Base-by-base conservation (phyloP, 2,329 filamentous ascomycete species). In the Aureobasidium sp. region DNA sequence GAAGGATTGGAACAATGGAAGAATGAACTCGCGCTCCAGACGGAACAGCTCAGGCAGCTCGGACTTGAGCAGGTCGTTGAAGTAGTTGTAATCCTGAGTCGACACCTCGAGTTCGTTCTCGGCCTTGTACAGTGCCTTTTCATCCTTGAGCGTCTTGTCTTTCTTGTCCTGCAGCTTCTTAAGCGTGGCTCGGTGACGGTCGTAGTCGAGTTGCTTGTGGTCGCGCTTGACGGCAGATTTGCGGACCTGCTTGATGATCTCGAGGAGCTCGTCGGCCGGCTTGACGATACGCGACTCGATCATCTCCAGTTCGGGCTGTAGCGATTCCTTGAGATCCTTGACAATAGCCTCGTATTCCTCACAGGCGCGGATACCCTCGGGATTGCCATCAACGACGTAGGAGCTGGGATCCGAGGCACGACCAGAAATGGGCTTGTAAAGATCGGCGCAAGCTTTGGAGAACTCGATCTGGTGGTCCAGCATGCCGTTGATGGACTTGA, bases 101-200 rank as follows among this genome's bases (percentile, higher is more conserved):
- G 94, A 86, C 75, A 88, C 83, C 74, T 99, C 94, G 29, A 93
- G 84, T 41, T 97, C 92, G 69, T 86, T 90, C 75, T 99, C 94
- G 5, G 91, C 91, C 75, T 95, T 96, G 84, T 95, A 99, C 69
- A 96, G 81, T 15, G 92, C 91, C 79, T 97, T 99, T 73, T 99
- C 94, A 69, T 99, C 94, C 80, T 99, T 99, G 66, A 96, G 78
- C 3, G 85, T 88, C 76, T 95, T 96, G 64, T 99, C 94, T 76
- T 97, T 97, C 79, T 99, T 99, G 64, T 97, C 94, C 73, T 97
- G 88, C 44, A 97, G 79, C 79, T 97, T 97, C 80, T 97, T 99
- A 66, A 96, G 81, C 0, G 86, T 81, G 44, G 87, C 81, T 57
- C 87, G 86, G 75, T 91, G 91, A 64, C 93, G 88, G 73, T 99